phyloP scores from a whole-genome alignment of 257 asterid genomes.

The Penstemon barbatus region DNA sequence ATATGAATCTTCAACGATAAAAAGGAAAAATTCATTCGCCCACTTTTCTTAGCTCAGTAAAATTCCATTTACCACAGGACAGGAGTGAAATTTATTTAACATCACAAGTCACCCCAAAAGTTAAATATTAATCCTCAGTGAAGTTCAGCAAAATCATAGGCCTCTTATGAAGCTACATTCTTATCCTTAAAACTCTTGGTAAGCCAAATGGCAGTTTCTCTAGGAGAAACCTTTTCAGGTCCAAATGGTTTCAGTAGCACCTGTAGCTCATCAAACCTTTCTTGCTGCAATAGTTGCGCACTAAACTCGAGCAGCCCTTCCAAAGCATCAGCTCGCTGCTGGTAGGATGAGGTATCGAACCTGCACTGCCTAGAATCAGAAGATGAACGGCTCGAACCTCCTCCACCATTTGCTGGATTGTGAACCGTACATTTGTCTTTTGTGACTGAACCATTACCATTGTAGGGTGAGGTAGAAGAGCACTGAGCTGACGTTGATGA shows the following conservation, averaged over 20 bases:
- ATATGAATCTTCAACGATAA: no score
- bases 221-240: conserved; percentile 80
- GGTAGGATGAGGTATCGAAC: conserved; percentile 79
- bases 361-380: conserved; percentile 68
- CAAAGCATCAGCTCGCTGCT: conserved; percentile 93
- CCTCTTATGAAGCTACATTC: conserved; percentile 21
- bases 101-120: no score
- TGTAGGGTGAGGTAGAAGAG: conserved; percentile 56
- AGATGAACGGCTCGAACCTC: conserved; percentile 57
- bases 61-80: no score
- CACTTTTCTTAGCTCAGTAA: no score
- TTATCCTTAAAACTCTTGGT: conserved; percentile 84
- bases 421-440: conserved; percentile 84
- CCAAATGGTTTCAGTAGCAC: conserved; percentile 96
- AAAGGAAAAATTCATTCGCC: no score
- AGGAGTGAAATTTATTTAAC: no score
- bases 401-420: conserved; percentile 49
- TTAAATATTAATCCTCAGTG: no score
- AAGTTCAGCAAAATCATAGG: no score
- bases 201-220: conserved; percentile 98
- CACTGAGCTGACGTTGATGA: conserved; percentile 59
- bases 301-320: conserved; percentile 98
- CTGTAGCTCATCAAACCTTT: conserved; percentile 76
- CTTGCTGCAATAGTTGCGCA: conserved; percentile 82
- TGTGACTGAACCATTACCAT: conserved; percentile 51